phyloP scores from a whole-genome alignment of 345 rosid species.

The Isatis tinctoria region DNA sequence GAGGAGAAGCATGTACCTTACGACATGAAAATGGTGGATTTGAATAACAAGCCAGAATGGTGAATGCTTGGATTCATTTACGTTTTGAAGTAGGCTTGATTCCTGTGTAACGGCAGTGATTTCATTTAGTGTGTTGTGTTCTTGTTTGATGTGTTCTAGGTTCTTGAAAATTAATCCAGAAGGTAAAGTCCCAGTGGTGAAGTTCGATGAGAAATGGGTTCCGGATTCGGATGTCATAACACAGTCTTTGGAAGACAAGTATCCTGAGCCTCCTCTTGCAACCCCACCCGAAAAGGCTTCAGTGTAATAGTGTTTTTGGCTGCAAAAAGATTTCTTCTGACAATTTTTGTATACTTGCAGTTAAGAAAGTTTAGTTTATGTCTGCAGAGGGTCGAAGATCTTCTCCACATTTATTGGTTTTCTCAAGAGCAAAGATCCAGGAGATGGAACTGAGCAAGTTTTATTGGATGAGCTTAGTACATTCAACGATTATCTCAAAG shows the following conservation, averaged over 20 bases:
- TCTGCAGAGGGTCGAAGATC: conserved; percentile 75
- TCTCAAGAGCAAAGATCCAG: conserved; percentile 82
- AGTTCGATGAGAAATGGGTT: conserved; percentile 86
- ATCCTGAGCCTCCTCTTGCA: conserved; percentile 71
- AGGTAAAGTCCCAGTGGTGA: conserved; percentile 89
- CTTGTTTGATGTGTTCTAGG: conserved; percentile 38
- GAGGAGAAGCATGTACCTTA: conserved; percentile 91
- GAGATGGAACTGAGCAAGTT: conserved; percentile 77
- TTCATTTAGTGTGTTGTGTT: neutral
- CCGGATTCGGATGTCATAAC: conserved; percentile 94
- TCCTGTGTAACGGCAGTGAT: neutral
- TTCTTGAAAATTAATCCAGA: conserved; percentile 75
- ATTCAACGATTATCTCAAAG: conserved; percentile 59
- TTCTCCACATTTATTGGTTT: conserved; percentile 89
- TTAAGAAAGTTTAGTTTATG: conserved; percentile 17
- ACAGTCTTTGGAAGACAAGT: conserved; percentile 75
- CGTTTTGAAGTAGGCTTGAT: neutral
- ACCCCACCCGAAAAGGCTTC: conserved; percentile 86
- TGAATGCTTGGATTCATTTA: conserved; percentile 24
- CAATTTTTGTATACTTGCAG: neutral
- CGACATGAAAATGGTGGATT: conserved; percentile 81
- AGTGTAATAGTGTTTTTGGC: conserved; percentile 41
- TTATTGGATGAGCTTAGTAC: conserved; percentile 64
- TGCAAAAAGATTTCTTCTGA: neutral
- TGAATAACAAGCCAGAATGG: conserved; percentile 91